Percentiles rank a stretch among this genome's conserved stretches.
phyloP scores from a whole-genome alignment of 2,329 filamentous ascomycete species.

The Tolypocladium amazonense region DNA sequence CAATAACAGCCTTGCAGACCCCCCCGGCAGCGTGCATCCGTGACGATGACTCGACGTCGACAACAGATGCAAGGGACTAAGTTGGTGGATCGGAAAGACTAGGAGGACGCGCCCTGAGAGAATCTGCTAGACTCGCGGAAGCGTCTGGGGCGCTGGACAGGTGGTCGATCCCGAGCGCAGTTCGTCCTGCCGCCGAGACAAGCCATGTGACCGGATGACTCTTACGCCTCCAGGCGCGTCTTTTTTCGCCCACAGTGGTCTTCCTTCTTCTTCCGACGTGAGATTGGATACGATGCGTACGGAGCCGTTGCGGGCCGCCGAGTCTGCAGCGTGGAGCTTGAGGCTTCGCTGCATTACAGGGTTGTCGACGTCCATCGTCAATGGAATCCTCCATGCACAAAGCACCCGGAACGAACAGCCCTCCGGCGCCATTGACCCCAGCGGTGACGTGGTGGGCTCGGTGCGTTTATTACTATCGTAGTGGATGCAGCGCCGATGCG shows the following conservation, averaged over 20 bases:
- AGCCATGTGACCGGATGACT: background rate
- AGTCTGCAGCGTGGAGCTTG: background rate
- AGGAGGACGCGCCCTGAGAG: background rate
- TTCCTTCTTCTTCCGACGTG: background rate
- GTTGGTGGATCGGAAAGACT: background rate
- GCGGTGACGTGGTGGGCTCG: background rate
- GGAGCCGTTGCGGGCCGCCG: too few species aligned
- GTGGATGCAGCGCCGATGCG: too few species aligned
- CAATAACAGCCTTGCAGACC: background rate
- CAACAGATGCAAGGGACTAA: background rate
- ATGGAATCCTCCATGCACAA: background rate
- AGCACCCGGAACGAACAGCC: background rate
- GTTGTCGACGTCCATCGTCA: background rate
- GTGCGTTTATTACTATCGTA: too few species aligned
- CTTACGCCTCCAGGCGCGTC: background rate
- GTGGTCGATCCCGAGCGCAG: background rate
- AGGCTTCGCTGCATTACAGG: too few species aligned
- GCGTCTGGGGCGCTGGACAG: background rate
- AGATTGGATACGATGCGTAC: background rate
- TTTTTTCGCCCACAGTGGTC: background rate
- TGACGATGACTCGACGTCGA: background rate
- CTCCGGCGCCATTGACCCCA: background rate
- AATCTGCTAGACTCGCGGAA: background rate
- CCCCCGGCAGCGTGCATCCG: background rate
- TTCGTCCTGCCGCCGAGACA: background rate